These are phyloP conservation scores for Hymenoscyphus salicellus DNA, from an alignment of 2,329 filamentous ascomycete species.

Conservation along the genomic window DNA sequence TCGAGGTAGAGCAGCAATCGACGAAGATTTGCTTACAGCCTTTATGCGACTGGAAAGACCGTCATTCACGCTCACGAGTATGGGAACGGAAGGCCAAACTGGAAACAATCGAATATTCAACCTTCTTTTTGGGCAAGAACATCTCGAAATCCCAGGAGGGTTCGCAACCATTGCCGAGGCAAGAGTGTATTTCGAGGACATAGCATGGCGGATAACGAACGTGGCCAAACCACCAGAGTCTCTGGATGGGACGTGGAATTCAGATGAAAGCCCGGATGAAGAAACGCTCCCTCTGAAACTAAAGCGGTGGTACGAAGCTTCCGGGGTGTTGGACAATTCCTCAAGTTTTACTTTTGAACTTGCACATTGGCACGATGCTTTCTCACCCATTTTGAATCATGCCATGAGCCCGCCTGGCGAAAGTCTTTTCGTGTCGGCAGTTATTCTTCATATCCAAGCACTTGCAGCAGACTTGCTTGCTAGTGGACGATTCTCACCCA, in stretches of 20 bases:
- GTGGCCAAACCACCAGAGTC: not conserved
- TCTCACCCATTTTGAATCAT: slow-evolving; percentile 22
- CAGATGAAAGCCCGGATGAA: not conserved
- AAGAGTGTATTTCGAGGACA: slow-evolving; percentile 16
- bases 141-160: slow-evolving; percentile 12
- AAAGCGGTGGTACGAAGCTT: slow-evolving; percentile 16
- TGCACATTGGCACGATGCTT: slow-evolving; percentile 28
- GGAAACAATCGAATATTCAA: slow-evolving; percentile 14
- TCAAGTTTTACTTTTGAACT: slow-evolving; percentile 16
- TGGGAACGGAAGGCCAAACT: slow-evolving; percentile 9
- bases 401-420: slow-evolving; percentile 21
- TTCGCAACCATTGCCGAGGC: slow-evolving; percentile 15
- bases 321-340: slow-evolving; percentile 8
- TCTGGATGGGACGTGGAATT: not conserved
- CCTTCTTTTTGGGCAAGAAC: slow-evolving; percentile 11
- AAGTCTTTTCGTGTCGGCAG: slow-evolving; percentile 20
- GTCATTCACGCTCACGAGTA: slow-evolving; percentile 16
- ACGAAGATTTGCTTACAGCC: slow-evolving; percentile 24
- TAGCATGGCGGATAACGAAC: slow-evolving; percentile 12
- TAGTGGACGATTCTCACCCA: slow-evolving; percentile 1
- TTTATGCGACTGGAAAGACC: slow-evolving; percentile 24
- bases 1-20: slow-evolving; percentile 14
- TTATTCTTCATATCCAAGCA: slow-evolving; percentile 25
- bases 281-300: slow-evolving; percentile 5
- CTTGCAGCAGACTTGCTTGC: slow-evolving; percentile 12